Percentiles rank a stretch among this genome's conserved stretches.
Conservation (phyloP, 176 grass and related monocot species). For the Hsuehochloa calcarea region DNA sequence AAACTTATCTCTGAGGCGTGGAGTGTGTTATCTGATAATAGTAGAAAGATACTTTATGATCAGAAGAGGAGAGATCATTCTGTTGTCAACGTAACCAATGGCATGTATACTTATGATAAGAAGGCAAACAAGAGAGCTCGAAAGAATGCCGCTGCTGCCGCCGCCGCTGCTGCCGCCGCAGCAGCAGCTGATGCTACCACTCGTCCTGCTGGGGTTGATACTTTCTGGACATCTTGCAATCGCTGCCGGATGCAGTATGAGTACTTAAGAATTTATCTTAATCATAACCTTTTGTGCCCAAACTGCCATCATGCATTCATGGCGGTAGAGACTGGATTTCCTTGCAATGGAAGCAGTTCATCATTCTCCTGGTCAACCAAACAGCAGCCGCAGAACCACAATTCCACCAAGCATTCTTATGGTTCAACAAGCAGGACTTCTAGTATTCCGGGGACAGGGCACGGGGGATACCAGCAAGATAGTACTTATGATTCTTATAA, state of each 20-base stretch:
- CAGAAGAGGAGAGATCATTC: slow-evolving; percentile 71
- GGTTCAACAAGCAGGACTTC: slow-evolving; percentile 48
- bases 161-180: neutral
- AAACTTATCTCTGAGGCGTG: slow-evolving; percentile 89
- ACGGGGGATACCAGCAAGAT: slow-evolving; percentile 53
- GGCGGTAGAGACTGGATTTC: slow-evolving; percentile 77
- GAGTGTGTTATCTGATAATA: slow-evolving; percentile 83
- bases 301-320: slow-evolving; percentile 89
- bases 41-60: slow-evolving; percentile 65
- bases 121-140: slow-evolving; percentile 68
- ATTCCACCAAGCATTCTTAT: slow-evolving; percentile 56
- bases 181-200: slow-evolving; percentile 43
- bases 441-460: slow-evolving; percentile 49
- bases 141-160: slow-evolving; percentile 38
- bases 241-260: slow-evolving; percentile 94
- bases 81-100: slow-evolving; percentile 52
- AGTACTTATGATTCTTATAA: slow-evolving; percentile 64
- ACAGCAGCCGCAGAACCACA: slow-evolving; percentile 46
- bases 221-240: slow-evolving; percentile 95
- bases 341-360: slow-evolving; percentile 59
- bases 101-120: slow-evolving; percentile 59
- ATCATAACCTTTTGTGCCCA: slow-evolving; percentile 87
- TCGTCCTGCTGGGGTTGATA: slow-evolving; percentile 46
- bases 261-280: slow-evolving; percentile 83
- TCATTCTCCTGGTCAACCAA: slow-evolving; percentile 62